phyloP scores from a whole-genome alignment of 208 protist genomes.

The Acanthamoeba lenticulata region DNA sequence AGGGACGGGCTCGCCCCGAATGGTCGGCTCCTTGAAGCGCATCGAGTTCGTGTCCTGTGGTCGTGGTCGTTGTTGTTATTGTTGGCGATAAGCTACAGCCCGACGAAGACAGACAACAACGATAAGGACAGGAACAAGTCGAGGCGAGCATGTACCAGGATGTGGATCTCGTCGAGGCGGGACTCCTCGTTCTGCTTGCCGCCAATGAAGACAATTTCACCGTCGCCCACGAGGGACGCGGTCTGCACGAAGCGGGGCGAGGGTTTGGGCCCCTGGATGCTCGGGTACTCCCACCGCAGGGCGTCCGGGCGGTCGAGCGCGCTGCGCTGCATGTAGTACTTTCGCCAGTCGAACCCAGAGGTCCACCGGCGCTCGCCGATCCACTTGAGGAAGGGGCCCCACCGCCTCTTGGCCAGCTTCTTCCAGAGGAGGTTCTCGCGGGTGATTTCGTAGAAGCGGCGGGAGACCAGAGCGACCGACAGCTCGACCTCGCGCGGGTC shows the following conservation, averaged over 20 bases:
- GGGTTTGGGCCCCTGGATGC: neutral
- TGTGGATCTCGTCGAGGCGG: slow-evolving; percentile 32
- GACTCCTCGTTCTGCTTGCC: slow-evolving; percentile 48
- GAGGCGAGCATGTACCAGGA: neutral
- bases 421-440: slow-evolving; percentile 60
- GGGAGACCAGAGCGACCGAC: neutral
- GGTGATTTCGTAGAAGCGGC: neutral
- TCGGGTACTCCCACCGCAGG: slow-evolving; percentile 25
- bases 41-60: neutral
- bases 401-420: slow-evolving; percentile 9
- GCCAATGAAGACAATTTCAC: slow-evolving; percentile 48
- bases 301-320: neutral
- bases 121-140: neutral
- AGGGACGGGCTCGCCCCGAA: neutral
- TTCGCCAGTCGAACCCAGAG: neutral
- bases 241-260: slow-evolving; percentile 47
- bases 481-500: neutral
- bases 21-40: slow-evolving; percentile 7
- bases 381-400: slow-evolving; percentile 43
- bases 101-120: neutral
- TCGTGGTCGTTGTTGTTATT: too few relatives aligned
- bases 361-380: slow-evolving; percentile 3
- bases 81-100: too few relatives aligned
- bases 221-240: neutral
- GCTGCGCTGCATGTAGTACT: slow-evolving; percentile 39